Conservation (phyloP, 2,329 filamentous ascomycete species). For the Claviceps sp. region DNA sequence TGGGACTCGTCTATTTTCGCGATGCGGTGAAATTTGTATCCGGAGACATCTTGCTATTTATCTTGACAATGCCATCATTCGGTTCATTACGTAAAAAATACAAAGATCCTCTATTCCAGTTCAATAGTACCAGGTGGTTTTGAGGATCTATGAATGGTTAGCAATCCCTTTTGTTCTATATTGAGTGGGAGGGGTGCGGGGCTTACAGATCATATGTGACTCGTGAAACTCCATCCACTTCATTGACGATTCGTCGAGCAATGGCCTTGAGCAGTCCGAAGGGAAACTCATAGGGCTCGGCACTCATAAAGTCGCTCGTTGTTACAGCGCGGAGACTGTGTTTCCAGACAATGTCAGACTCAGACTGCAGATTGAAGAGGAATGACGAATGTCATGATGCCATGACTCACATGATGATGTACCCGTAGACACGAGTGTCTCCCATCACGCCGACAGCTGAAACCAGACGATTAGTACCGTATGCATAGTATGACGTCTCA, state of each 20-base stretch:
- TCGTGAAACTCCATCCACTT: slow-evolving; percentile 55
- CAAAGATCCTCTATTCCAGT: slow-evolving; percentile 33
- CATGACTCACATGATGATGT: slow-evolving; percentile 14
- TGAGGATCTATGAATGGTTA: slow-evolving; percentile 19
- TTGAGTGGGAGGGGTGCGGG: too few relatives aligned
- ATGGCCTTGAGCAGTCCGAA: slow-evolving; percentile 45
- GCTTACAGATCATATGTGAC: slow-evolving; percentile 49
- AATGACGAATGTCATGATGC: too few relatives aligned
- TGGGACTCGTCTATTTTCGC: not conserved
- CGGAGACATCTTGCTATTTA: not conserved
- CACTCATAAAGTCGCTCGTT: slow-evolving; percentile 37
- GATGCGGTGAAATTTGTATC: not conserved
- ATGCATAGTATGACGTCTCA: too few relatives aligned
- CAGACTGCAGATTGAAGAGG: not conserved
- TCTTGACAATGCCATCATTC: not conserved
- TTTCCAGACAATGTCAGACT: not conserved
- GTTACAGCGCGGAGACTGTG: slow-evolving; percentile 4
- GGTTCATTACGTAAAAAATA: not conserved
- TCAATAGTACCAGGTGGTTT: slow-evolving; percentile 59
- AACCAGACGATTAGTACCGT: not conserved
- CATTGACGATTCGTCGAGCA: slow-evolving; percentile 21
- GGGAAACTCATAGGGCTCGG: slow-evolving; percentile 54
- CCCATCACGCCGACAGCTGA: slow-evolving; percentile 10
- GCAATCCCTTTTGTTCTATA: not conserved
- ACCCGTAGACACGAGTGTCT: slow-evolving; percentile 17